phyloP scores from a whole-genome alignment of 202 grass and related monocot species.

The Schoenoplectus triqueter region DNA sequence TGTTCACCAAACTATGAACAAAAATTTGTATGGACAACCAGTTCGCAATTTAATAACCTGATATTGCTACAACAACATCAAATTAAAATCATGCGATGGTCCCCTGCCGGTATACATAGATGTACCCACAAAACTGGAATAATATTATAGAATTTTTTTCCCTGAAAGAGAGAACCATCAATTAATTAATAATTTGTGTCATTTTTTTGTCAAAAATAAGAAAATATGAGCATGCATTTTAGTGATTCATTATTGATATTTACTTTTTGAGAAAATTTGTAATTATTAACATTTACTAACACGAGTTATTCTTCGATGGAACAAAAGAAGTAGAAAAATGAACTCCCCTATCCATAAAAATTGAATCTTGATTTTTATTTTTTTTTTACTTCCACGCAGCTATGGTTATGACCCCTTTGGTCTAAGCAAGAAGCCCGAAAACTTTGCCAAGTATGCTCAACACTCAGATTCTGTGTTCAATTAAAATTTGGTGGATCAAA shows the following conservation, averaged over 20 bases:
- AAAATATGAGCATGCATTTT: background rate
- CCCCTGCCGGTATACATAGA: too few relatives aligned
- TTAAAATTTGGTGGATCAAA: background rate
- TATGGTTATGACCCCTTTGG: slow-evolving; percentile 98
- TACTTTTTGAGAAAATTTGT: too few relatives aligned
- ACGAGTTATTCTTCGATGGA: background rate
- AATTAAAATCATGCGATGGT: background rate
- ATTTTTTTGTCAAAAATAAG: background rate
- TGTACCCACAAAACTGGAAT: background rate
- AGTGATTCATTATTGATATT: slow-evolving; percentile 7
- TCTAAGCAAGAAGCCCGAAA: slow-evolving; percentile 93
- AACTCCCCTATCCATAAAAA: background rate
- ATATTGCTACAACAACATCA: background rate
- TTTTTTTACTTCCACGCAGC: slow-evolving; percentile 50
- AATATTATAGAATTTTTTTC: background rate
- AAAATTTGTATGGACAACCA: background rate
- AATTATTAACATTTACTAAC: background rate
- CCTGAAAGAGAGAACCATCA: background rate
- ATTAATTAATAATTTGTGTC: background rate
- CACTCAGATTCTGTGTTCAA: background rate
- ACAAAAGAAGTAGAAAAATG: background rate
- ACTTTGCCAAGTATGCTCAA: slow-evolving; percentile 80
- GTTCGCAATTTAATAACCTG: background rate
- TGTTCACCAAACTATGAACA: background rate
- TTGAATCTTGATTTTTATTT: slow-evolving; percentile 23